Evolutionary conservation across 331 rosid species (phyloP).

Genomic region (Quercus tomentella): DNA sequence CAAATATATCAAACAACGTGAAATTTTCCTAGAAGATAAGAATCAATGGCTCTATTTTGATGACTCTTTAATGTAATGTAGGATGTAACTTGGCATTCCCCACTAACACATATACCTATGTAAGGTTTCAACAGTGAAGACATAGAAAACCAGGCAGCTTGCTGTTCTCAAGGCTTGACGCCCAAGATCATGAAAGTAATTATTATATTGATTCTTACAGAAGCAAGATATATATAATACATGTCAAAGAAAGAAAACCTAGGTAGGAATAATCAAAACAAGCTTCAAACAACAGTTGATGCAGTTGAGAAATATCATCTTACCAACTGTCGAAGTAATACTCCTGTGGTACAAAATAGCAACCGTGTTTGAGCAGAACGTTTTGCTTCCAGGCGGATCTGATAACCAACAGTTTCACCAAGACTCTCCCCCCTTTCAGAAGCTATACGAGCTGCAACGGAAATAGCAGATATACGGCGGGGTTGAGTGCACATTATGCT

Average conservation of each 20-base stretch:
- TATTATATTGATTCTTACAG: background rate
- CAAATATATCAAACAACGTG: constrained; percentile 22
- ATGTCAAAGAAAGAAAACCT: background rate
- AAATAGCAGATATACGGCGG: constrained; percentile 96
- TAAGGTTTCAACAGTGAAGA: background rate
- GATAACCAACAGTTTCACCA: constrained; percentile 93
- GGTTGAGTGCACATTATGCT: constrained; percentile 93
- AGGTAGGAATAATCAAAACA: background rate
- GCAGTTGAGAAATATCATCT: constrained; percentile 9
- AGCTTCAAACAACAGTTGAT: constrained; percentile 1
- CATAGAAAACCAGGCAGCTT: background rate
- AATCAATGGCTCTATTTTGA: background rate
- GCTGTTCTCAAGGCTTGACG: background rate
- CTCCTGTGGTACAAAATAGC: constrained; percentile 96
- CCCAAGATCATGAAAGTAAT: background rate
- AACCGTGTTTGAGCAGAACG: constrained; percentile 74
- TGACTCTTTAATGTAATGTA: background rate
- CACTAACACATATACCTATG: background rate
- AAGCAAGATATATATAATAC: background rate
- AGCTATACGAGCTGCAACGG: constrained; percentile 91
- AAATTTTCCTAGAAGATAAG: constrained; percentile 12
- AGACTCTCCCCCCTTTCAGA: constrained; percentile 90
- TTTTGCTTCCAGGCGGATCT: constrained; percentile 89
- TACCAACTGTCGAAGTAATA: constrained; percentile 89
- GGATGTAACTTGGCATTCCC: too few relatives aligned